These are phyloP conservation scores for Clavariopsis aquatica DNA, from an alignment of 495 filamentous ascomycete genomes.

Conservation along the genomic window DNA sequence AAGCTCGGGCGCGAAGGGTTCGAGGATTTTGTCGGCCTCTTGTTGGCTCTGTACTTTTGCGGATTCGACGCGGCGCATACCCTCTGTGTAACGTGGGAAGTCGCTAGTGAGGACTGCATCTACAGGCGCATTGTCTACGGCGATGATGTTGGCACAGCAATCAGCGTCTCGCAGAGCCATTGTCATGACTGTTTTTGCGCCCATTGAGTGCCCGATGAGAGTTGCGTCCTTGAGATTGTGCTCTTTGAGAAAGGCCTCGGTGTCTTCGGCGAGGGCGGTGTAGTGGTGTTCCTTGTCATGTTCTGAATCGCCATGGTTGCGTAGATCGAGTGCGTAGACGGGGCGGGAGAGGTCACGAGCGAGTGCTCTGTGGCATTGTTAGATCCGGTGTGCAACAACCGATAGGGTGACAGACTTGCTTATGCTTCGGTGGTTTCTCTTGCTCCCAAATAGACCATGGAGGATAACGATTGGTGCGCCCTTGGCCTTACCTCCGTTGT, in stretches of 20 bases:
- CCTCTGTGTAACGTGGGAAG: slow-evolving; percentile 79
- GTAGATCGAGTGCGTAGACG: slow-evolving; percentile 84
- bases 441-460: slow-evolving; percentile 94
- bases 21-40: slow-evolving; percentile 79
- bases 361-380: slow-evolving; percentile 59
- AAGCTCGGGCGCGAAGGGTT: slow-evolving; percentile 73
- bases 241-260: slow-evolving; percentile 74
- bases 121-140: slow-evolving; percentile 91
- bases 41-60: slow-evolving; percentile 63
- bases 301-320: slow-evolving; percentile 91
- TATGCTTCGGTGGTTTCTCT: slow-evolving; percentile 92
- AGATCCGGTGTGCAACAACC: neutral
- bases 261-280: slow-evolving; percentile 79
- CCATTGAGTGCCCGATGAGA: slow-evolving; percentile 96
- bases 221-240: slow-evolving; percentile 70
- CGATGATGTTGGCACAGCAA: slow-evolving; percentile 66
- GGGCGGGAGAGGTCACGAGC: slow-evolving; percentile 78
- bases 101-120: slow-evolving; percentile 70
- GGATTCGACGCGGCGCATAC: slow-evolving; percentile 80
- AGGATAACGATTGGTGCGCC: slow-evolving; percentile 79
- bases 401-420: slow-evolving; percentile 69
- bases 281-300: slow-evolving; percentile 81
- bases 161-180: slow-evolving; percentile 70
- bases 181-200: slow-evolving; percentile 92
- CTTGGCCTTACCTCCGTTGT: slow-evolving; percentile 32